These are phyloP conservation scores for Beta lomatogona DNA, from an alignment of 179 eudicot species.

Conservation along the genomic window DNA sequence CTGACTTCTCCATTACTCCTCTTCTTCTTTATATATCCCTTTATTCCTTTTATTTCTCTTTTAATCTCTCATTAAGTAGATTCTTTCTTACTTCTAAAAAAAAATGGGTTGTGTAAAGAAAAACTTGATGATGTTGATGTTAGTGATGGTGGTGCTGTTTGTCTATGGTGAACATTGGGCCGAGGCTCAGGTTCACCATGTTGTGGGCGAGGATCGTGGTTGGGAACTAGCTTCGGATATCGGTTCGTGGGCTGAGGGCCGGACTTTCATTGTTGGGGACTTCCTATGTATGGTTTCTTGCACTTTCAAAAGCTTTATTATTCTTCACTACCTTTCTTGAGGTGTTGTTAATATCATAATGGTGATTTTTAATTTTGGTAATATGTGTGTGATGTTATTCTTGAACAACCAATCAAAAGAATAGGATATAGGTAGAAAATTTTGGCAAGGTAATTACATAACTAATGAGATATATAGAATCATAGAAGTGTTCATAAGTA, in stretches of 20 bases:
- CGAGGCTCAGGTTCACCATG: conserved; percentile 56
- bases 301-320: neutral
- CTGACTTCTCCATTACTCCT: neutral
- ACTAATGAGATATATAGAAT: no score
- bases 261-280: conserved; percentile 74
- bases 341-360: neutral
- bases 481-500: no score
- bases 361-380: no score
- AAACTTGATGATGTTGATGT: neutral
- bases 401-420: no score
- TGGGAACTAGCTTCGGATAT: conserved; percentile 58
- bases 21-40: neutral
- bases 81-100: neutral
- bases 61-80: neutral
- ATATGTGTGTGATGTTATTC: no score
- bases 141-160: conserved; percentile 4
- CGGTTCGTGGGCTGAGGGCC: conserved; percentile 55
- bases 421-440: no score
- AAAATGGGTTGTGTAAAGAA: conserved; percentile 23
- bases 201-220: conserved; percentile 70
- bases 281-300: conserved; percentile 51
- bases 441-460: no score
- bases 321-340: neutral
- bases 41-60: neutral
- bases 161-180: conserved; percentile 34